These are phyloP conservation scores for Acanthamoeba healyi DNA, from an alignment of 208 protist genomes.

Conservation along the genomic window DNA sequence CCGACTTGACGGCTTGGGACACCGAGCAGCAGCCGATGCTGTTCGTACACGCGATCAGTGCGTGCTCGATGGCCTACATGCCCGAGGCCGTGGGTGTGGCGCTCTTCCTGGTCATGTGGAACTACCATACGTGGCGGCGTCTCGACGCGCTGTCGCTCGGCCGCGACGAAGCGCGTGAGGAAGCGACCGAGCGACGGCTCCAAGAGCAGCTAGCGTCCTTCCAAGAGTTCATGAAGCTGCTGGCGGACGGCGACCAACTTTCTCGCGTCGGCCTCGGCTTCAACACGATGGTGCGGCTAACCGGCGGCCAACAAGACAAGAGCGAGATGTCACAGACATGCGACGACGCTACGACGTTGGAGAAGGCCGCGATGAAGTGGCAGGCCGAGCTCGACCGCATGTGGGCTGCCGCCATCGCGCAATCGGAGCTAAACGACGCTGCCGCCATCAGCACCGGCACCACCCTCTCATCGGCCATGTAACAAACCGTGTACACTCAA, in stretches of 20 bases:
- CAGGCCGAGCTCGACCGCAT: not conserved
- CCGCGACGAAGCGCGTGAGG: too few species aligned
- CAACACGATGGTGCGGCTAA: not conserved
- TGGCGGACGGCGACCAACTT: not conserved
- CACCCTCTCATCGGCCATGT: not conserved
- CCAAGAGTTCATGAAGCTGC: not conserved
- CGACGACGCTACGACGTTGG: not conserved
- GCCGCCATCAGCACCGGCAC: not conserved
- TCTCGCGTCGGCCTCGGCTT: not conserved
- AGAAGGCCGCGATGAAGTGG: not conserved
- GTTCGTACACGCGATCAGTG: not conserved
- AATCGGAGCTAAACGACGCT: not conserved
- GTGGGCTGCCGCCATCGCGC: not conserved
- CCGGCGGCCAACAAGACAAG: not conserved
- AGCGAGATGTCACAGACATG: not conserved
- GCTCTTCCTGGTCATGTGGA: constrained; percentile 12
- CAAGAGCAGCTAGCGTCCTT: not conserved
- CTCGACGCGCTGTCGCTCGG: not conserved
- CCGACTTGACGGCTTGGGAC: not conserved
- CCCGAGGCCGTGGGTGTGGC: not conserved
- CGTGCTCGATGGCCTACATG: not conserved
- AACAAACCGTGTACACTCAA: not conserved
- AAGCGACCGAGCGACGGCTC: not conserved
- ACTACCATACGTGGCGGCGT: not conserved
- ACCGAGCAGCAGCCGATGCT: not conserved